Conservation (phyloP, 192 early-diverging fungal species). For the Backusella tuberculispora region DNA sequence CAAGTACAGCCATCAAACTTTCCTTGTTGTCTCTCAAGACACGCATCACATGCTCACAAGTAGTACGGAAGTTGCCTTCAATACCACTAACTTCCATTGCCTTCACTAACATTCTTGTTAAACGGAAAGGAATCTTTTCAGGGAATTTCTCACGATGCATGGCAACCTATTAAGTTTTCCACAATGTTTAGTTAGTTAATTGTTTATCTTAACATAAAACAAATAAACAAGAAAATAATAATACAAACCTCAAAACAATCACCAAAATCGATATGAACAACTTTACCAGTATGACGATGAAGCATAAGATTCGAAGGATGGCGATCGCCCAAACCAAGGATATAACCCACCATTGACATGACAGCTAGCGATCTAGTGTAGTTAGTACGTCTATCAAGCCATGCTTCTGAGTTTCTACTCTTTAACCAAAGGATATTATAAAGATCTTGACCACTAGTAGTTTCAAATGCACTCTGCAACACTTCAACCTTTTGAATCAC, state of each 20-base stretch:
- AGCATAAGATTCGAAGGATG: conserved; percentile 98
- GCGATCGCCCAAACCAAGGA: conserved; percentile 95
- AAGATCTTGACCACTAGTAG: conserved; percentile 90
- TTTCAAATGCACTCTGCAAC: conserved; percentile 91
- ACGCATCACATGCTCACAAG: conserved; percentile 95
- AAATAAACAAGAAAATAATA: background rate
- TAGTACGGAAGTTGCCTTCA: conserved; percentile 94
- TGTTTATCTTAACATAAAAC: background rate
- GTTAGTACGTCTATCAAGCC: conserved; percentile 93
- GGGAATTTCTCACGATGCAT: conserved; percentile 97
- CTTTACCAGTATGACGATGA: conserved; percentile 84
- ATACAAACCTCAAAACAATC: conserved; percentile 89
- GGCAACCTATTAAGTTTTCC: conserved; percentile 64
- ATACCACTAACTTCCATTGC: conserved; percentile 98
- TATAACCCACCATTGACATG: conserved; percentile 99
- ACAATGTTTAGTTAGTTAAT: background rate
- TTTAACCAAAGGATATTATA: conserved; percentile 94
- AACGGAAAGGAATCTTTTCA: conserved; percentile 97
- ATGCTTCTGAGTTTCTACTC: conserved; percentile 94
- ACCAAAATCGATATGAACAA: conserved; percentile 98
- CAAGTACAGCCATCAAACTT: conserved; percentile 96
- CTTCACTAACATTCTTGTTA: conserved; percentile 96
- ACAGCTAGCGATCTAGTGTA: conserved; percentile 94
- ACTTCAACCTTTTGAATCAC: conserved; percentile 91
- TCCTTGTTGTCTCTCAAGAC: conserved; percentile 95